phyloP scores from a whole-genome alignment of 2,329 filamentous ascomycete genomes.

The Monilinia aucupariae region DNA sequence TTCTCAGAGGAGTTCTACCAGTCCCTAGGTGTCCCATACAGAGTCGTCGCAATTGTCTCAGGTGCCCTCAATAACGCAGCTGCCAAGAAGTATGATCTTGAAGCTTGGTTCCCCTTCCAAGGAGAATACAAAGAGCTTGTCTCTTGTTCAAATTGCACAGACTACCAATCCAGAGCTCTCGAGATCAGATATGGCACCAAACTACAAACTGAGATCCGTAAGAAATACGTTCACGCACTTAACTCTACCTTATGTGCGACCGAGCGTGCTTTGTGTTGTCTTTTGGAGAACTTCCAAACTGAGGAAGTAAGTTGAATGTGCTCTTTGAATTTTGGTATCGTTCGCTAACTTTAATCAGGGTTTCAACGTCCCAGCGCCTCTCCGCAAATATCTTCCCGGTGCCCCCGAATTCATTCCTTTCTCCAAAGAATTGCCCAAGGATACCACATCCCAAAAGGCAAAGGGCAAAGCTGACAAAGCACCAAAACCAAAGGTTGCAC shows the following conservation, averaged over 20 bases:
- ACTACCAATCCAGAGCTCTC: constrained; percentile 90
- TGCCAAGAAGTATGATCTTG: constrained; percentile 90
- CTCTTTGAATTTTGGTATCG: not conserved
- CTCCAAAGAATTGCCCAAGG: constrained; percentile 77
- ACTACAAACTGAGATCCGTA: constrained; percentile 75
- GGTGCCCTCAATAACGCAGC: constrained; percentile 87
- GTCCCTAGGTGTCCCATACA: constrained; percentile 82
- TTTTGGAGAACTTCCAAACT: constrained; percentile 95
- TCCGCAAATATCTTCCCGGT: constrained; percentile 86
- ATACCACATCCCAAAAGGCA: constrained; percentile 56
- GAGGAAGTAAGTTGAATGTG: constrained; percentile 56
- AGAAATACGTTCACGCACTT: constrained; percentile 90
- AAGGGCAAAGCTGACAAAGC: constrained; percentile 36
- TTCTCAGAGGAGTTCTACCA: constrained; percentile 94
- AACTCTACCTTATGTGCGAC: constrained; percentile 90
- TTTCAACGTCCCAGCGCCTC: constrained; percentile 71
- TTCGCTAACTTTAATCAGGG: constrained; percentile 46
- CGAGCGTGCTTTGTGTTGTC: constrained; percentile 85
- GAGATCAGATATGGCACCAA: constrained; percentile 90
- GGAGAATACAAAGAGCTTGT: constrained; percentile 98
- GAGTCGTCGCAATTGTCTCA: constrained; percentile 90
- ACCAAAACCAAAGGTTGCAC: constrained; percentile 30
- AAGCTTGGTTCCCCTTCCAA: constrained; percentile 95
- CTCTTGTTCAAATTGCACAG: constrained; percentile 95
- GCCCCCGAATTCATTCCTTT: constrained; percentile 86